A percentile compares a stretch with the other conserved stretches of the same genome.
These are phyloP conservation scores for Stagonosporopsis tanaceti DNA, from an alignment of 2,329 filamentous ascomycete species.

Conservation along the genomic window DNA sequence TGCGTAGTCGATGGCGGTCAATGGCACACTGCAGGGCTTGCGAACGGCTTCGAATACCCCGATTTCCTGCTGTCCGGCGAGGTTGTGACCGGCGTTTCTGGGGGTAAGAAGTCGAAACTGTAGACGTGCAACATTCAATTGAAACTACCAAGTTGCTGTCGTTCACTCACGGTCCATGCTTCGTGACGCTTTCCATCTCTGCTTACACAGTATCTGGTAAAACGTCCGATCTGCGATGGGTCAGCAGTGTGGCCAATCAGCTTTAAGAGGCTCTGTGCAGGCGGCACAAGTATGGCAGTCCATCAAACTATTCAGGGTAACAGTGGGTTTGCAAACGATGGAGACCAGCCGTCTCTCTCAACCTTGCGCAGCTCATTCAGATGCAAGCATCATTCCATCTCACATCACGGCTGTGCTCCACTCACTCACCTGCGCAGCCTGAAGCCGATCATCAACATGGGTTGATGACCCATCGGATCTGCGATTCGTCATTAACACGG, in stretches of 20 bases:
- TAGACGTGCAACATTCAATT: slow-evolving; percentile 33
- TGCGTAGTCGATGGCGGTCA: slow-evolving; percentile 60
- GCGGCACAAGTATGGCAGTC: neutral
- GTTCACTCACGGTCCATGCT: neutral
- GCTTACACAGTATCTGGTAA: no score
- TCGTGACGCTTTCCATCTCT: neutral
- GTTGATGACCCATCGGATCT: neutral
- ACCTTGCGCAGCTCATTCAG: slow-evolving; percentile 3
- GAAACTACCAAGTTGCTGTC: neutral
- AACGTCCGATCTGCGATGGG: neutral
- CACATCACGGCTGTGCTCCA: neutral
- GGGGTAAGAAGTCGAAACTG: slow-evolving; percentile 65
- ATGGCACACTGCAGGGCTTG: slow-evolving; percentile 55
- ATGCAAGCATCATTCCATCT: slow-evolving; percentile 12
- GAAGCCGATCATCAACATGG: slow-evolving; percentile 4
- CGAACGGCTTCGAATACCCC: slow-evolving; percentile 60
- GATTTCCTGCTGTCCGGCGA: slow-evolving; percentile 65
- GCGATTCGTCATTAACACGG: slow-evolving; percentile 1
- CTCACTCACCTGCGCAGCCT: neutral
- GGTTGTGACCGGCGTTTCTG: slow-evolving; percentile 65
- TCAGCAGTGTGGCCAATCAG: neutral
- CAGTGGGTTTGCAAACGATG: neutral
- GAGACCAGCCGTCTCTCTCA: neutral
- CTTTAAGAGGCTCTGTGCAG: neutral
- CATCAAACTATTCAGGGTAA: neutral